phyloP scores from a whole-genome alignment of 1,139 yeast species.

The Magnusiomyces magnusii region DNA sequence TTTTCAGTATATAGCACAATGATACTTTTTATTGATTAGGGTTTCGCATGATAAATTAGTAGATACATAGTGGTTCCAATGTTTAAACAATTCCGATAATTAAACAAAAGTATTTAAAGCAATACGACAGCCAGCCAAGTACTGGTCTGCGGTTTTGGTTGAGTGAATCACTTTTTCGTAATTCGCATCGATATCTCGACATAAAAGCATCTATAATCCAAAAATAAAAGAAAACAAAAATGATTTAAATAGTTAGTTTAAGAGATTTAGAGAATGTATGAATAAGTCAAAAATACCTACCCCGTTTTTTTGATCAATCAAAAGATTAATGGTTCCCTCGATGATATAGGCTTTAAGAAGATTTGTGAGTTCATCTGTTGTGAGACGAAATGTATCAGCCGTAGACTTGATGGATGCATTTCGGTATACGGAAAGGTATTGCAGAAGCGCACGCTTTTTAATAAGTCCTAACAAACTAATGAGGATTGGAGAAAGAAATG shows the following conservation, averaged over 20 bases:
- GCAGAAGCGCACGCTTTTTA: conserved; percentile 20
- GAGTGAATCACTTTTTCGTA: conserved; percentile 1
- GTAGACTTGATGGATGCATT: conserved; percentile 17
- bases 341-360: conserved; percentile 13
- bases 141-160: conserved; percentile 2
- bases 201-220: conserved; percentile 3
- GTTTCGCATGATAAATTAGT: too few relatives aligned
- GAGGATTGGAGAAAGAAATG: conserved; percentile 18
- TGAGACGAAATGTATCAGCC: conserved; percentile 13
- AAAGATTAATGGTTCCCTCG: conserved; percentile 9
- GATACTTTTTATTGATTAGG: not conserved
- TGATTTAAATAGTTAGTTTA: not conserved
- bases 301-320: conserved; percentile 17
- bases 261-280: not conserved
- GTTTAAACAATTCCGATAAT: not conserved
- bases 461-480: conserved; percentile 15
- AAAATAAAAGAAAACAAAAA: not conserved
- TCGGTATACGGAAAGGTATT: conserved; percentile 21
- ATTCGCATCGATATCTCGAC: conserved; percentile 1
- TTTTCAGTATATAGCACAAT: too few relatives aligned
- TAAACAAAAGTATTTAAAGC: conserved; percentile 1
- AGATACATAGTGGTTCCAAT: too few relatives aligned
- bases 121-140: conserved; percentile 1
- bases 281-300: conserved; percentile 8
- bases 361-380: conserved; percentile 7